A percentile compares a stretch with the other conserved stretches of the same genome.
Evolutionary conservation across 768 basidiomycete species (phyloP).

Genomic region (Leucosporidium scottii): DNA sequence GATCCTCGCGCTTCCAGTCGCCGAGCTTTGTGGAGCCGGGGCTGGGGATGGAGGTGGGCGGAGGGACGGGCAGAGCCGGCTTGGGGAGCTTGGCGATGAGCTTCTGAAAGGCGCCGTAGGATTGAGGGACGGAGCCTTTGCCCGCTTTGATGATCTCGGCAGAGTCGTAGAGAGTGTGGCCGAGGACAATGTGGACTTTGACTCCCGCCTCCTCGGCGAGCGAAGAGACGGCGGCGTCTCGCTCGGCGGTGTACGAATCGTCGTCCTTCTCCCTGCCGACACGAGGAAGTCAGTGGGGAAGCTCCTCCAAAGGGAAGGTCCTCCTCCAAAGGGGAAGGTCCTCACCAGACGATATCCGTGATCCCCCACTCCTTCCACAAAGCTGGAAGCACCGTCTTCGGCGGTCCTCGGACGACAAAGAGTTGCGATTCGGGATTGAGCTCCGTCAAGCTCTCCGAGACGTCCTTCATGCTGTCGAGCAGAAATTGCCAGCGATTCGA

Average conservation of each 20-base stretch:
- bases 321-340: background rate
- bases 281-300: conserved; percentile 9
- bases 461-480: conserved; percentile 37
- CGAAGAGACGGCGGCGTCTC: conserved; percentile 39
- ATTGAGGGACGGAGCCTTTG: conserved; percentile 40
- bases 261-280: conserved; percentile 8
- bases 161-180: conserved; percentile 43
- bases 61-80: conserved; percentile 34
- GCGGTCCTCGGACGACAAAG: conserved; percentile 41
- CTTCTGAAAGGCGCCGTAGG: conserved; percentile 39
- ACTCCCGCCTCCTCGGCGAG: conserved; percentile 38
- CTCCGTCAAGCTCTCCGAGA: conserved; percentile 36
- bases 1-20: background rate
- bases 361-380: conserved; percentile 43
- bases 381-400: conserved; percentile 39
- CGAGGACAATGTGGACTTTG: conserved; percentile 40
- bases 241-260: conserved; percentile 39
- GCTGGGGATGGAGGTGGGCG: conserved; percentile 37
- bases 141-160: conserved; percentile 39
- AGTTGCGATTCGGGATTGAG: conserved; percentile 41
- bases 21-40: conserved; percentile 34
- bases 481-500: conserved; percentile 39
- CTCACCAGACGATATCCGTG: conserved; percentile 40
- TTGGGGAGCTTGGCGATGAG: conserved; percentile 37
- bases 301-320: no score